These are phyloP conservation scores for Tuber melanosporum DNA, from an alignment of 495 filamentous ascomycete genomes.

Conservation along the genomic window DNA sequence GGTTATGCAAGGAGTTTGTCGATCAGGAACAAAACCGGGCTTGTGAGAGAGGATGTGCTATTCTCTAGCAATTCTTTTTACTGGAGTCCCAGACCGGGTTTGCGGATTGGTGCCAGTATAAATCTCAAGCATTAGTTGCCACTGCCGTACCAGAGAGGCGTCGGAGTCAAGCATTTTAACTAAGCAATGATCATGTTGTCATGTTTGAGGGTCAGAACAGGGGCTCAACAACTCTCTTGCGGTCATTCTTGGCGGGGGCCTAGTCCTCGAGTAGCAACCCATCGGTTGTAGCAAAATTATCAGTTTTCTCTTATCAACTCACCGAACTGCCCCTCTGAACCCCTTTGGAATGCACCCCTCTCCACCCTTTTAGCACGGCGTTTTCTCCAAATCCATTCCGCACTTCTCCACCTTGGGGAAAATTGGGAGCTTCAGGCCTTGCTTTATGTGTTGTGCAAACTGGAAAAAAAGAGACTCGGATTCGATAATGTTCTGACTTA, in stretches of 20 bases:
- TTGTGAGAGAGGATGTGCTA: not conserved
- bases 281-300: not conserved
- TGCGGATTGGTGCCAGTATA: not conserved
- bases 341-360: not conserved
- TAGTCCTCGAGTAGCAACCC: not conserved
- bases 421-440: not conserved
- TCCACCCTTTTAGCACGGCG: not conserved
- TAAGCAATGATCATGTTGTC: not conserved
- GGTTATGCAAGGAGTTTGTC: not conserved
- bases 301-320: not conserved
- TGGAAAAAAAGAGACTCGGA: not conserved
- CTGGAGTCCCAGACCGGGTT: not conserved
- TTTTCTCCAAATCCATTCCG: not conserved
- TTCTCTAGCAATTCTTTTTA: not conserved
- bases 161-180: not conserved
- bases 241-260: not conserved
- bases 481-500: not conserved
- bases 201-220: not conserved
- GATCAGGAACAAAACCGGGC: not conserved
- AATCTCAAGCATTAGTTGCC: not conserved
- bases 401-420: not conserved
- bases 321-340: not conserved
- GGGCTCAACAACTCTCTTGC: not conserved
- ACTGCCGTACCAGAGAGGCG: not conserved
- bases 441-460: not conserved